Evolutionary conservation across 192 early-diverging fungal species (phyloP).

Genomic region (Glomus cerebriforme): DNA sequence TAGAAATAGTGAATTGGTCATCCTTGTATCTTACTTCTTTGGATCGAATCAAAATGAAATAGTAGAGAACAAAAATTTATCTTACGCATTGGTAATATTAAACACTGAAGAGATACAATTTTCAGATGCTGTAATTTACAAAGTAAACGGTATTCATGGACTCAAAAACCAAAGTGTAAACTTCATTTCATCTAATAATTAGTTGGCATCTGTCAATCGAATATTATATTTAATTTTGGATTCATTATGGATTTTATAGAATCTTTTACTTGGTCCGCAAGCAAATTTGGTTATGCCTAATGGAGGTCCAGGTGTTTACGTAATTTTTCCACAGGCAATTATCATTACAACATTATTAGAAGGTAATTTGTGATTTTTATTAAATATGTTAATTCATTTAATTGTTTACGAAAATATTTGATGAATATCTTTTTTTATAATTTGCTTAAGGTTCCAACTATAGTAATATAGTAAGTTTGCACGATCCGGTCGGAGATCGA

Average conservation of each 20-base stretch:
- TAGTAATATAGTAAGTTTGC: constrained; percentile 11
- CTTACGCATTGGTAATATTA: constrained; percentile 6
- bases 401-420: neutral
- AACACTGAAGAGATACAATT: neutral
- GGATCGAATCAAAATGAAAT: neutral
- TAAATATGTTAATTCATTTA: too few relatives aligned
- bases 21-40: neutral
- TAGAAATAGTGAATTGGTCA: constrained; percentile 18
- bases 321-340: constrained; percentile 30
- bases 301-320: constrained; percentile 31
- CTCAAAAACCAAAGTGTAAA: constrained; percentile 26
- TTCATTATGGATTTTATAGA: constrained; percentile 4
- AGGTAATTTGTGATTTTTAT: neutral
- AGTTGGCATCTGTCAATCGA: neutral
- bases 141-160: neutral
- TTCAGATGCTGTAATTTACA: neutral
- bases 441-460: constrained; percentile 5
- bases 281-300: constrained; percentile 29
- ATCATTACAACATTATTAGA: constrained; percentile 22
- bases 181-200: neutral
- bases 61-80: neutral
- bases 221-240: neutral
- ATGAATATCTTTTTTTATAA: neutral
- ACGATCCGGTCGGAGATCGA: constrained; percentile 11
- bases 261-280: neutral